A percentile compares a stretch with the other conserved stretches of the same genome.
phyloP scores from a whole-genome alignment of 2,329 filamentous ascomycete species.

The Claviceps fusiformis region DNA sequence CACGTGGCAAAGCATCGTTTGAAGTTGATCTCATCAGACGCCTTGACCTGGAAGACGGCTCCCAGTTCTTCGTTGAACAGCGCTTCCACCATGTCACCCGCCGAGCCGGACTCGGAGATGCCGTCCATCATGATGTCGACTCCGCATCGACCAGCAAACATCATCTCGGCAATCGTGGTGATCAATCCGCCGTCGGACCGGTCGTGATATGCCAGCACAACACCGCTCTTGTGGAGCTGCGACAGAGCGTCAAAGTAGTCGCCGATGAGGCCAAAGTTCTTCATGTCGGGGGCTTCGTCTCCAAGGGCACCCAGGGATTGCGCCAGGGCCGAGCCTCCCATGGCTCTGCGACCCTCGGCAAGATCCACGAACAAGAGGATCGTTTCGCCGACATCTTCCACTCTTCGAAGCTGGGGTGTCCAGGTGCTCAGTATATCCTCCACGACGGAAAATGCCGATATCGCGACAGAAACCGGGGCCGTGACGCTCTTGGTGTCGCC shows the following conservation, averaged over 20 bases:
- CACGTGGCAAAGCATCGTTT: constrained; percentile 83
- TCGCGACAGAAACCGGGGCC: constrained; percentile 78
- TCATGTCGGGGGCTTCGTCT: constrained; percentile 72
- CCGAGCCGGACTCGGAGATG: constrained; percentile 47
- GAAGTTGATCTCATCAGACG: constrained; percentile 72
- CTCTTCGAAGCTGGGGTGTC: constrained; percentile 75
- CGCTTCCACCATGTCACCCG: constrained; percentile 54
- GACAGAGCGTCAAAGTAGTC: constrained; percentile 84
- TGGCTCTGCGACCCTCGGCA: constrained; percentile 61
- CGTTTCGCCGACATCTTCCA: constrained; percentile 80
- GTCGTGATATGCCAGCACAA: constrained; percentile 88
- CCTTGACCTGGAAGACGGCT: constrained; percentile 88
- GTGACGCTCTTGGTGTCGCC: constrained; percentile 70
- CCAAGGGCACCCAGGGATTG: constrained; percentile 83
- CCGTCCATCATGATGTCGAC: constrained; percentile 73
- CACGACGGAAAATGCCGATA: constrained; percentile 81
- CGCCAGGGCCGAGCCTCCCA: constrained; percentile 83
- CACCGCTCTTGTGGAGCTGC: constrained; percentile 43
- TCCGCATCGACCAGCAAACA: constrained; percentile 89
- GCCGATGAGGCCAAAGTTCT: constrained; percentile 64
- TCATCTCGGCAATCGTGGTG: constrained; percentile 90
- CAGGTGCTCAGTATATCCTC: constrained; percentile 75
- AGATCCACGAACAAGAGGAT: constrained; percentile 86
- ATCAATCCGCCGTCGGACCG: constrained; percentile 85
- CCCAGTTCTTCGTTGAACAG: constrained; percentile 96